Evolutionary conservation across 306 rosid species (phyloP).

Genomic region (Dryas octopetala): DNA sequence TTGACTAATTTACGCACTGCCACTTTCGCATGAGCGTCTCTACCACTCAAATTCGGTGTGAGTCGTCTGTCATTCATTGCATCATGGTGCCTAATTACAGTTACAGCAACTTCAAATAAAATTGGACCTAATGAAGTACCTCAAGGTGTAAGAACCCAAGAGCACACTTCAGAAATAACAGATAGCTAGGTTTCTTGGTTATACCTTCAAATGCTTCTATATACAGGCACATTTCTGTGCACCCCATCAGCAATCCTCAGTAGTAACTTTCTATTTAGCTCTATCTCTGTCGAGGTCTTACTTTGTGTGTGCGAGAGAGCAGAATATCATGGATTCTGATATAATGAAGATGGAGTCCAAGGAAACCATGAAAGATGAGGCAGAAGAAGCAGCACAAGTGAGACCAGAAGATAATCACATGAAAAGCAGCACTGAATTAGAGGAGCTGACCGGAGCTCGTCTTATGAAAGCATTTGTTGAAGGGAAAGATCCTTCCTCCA

Average conservation of each 20-base stretch:
- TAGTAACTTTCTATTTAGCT: background rate
- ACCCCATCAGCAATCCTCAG: background rate
- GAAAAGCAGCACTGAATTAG: conserved; percentile 3
- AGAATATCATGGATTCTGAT: background rate
- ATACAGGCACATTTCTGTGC: too few species aligned
- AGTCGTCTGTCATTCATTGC: background rate
- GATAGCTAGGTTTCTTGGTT: too few species aligned
- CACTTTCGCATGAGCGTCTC: background rate
- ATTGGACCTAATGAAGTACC: too few species aligned
- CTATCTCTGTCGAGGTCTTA: background rate
- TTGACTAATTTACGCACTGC: background rate
- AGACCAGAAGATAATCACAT: background rate
- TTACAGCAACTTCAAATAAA: background rate
- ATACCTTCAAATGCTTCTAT: too few species aligned
- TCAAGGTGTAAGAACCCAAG: too few species aligned
- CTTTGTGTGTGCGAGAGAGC: background rate
- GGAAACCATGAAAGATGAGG: conserved; percentile 6
- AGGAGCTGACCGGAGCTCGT: background rate
- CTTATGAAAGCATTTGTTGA: conserved; percentile 7
- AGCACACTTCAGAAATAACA: too few species aligned
- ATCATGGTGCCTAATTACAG: background rate
- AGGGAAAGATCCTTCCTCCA: conserved; percentile 7
- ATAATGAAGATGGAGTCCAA: background rate
- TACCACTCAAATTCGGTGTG: background rate
- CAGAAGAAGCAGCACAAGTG: background rate